Evolutionary conservation across 1,139 yeast species (phyloP).

Genomic region (Debaryomyces udenii): DNA sequence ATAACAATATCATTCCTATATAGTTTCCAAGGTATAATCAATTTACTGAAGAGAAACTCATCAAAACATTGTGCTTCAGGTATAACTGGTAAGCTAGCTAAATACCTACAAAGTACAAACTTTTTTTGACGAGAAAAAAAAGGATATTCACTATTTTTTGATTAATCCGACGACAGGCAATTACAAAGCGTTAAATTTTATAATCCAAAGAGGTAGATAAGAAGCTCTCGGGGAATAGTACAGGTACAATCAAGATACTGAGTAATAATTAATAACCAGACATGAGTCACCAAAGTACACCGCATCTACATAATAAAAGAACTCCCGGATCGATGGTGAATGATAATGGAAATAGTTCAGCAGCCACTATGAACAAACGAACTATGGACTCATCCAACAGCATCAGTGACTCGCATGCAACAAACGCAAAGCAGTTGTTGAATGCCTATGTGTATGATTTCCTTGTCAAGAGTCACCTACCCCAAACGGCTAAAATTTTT

Average conservation of each 20-base stretch:
- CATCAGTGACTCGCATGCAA: conserved; percentile 53
- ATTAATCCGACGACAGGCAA: background rate
- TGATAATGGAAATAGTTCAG: conserved; percentile 11
- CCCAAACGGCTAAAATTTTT: conserved; percentile 72
- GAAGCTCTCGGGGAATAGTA: background rate
- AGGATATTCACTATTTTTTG: no score
- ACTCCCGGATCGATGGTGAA: conserved; percentile 27
- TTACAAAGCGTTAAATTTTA: no score
- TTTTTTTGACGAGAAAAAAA: no score
- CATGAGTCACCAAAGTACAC: conserved; percentile 44
- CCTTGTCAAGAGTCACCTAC: conserved; percentile 70
- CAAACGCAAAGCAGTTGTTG: conserved; percentile 65
- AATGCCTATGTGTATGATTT: conserved; percentile 90
- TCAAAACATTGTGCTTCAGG: background rate
- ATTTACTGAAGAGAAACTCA: background rate
- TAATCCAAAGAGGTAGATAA: conserved; percentile 1
- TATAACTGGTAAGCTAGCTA: background rate
- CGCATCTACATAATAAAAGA: conserved; percentile 34
- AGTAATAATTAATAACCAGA: background rate
- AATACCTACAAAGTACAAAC: no score
- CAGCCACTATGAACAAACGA: conserved; percentile 8
- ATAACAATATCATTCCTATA: background rate
- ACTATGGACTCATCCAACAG: conserved; percentile 19
- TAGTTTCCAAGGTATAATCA: background rate
- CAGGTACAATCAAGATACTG: no score